phyloP scores from a whole-genome alignment of 2,329 filamentous ascomycete genomes.

The Ophiocordyceps unilateralis region DNA sequence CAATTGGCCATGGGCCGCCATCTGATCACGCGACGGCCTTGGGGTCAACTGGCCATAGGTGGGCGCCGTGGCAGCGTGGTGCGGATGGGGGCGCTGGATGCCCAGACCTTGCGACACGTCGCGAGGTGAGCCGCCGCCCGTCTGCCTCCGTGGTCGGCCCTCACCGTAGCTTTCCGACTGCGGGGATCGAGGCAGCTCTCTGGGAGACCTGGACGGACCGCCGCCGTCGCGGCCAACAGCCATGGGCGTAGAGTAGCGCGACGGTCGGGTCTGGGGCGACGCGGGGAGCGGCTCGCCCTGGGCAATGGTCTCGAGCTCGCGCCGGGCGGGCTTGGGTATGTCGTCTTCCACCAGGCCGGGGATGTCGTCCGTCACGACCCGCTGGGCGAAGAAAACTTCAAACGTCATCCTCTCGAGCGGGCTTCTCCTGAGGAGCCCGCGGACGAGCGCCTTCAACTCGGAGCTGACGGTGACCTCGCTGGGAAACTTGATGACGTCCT shows the following conservation, averaged over 20 bases:
- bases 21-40: slow-evolving; percentile 9
- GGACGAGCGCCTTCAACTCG: slow-evolving; percentile 67
- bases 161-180: slow-evolving; percentile 25
- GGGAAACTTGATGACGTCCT: slow-evolving; percentile 73
- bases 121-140: slow-evolving; percentile 22
- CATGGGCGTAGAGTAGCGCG: slow-evolving; percentile 22
- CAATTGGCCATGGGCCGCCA: slow-evolving; percentile 8
- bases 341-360: slow-evolving; percentile 71
- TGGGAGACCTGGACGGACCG: slow-evolving; percentile 20
- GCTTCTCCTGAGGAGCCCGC: slow-evolving; percentile 65
- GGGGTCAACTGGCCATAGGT: slow-evolving; percentile 18
- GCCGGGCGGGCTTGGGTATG: slow-evolving; percentile 24
- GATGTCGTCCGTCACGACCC: slow-evolving; percentile 57
- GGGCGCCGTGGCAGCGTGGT: slow-evolving; percentile 32
- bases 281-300: slow-evolving; percentile 12
- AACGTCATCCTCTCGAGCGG: slow-evolving; percentile 77
- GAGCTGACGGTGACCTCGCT: slow-evolving; percentile 53
- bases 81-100: slow-evolving; percentile 28
- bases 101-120: slow-evolving; percentile 32
- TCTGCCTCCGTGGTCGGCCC: slow-evolving; percentile 14
- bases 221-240: slow-evolving; percentile 11
- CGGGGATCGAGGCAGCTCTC: slow-evolving; percentile 23
- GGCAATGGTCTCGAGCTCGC: slow-evolving; percentile 17
- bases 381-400: slow-evolving; percentile 64
- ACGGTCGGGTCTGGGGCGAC: slow-evolving; percentile 8